Evolutionary conservation across 192 early-diverging fungal species (phyloP).

Genomic region (Kickxella alabastrina): DNA sequence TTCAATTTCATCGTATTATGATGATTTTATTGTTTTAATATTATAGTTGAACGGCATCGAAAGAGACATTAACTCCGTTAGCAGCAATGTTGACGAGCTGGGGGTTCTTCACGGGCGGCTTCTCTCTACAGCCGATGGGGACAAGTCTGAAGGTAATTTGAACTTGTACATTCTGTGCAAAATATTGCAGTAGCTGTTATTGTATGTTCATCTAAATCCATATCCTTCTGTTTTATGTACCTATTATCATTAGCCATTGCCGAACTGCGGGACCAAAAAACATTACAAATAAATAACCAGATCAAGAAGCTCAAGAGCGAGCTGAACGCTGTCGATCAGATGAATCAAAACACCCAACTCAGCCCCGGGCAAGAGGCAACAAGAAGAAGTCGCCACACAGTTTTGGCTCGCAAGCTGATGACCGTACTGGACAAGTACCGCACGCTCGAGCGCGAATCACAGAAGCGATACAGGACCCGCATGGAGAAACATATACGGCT

Average conservation of each 20-base stretch:
- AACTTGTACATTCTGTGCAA: too few species aligned
- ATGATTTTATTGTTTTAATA: neutral
- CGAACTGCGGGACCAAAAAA: slow-evolving; percentile 38
- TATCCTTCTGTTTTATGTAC: neutral
- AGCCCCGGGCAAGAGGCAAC: slow-evolving; percentile 42
- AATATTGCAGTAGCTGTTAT: too few species aligned
- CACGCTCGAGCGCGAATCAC: slow-evolving; percentile 38
- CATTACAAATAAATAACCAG: slow-evolving; percentile 34
- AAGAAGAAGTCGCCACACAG: slow-evolving; percentile 33
- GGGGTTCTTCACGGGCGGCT: slow-evolving; percentile 32
- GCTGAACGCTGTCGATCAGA: slow-evolving; percentile 38
- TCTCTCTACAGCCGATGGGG: slow-evolving; percentile 40
- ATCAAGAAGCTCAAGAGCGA: slow-evolving; percentile 37
- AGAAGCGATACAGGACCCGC: slow-evolving; percentile 36
- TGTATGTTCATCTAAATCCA: neutral
- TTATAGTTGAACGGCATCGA: slow-evolving; percentile 42
- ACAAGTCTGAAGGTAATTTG: slow-evolving; percentile 40
- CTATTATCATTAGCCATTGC: slow-evolving; percentile 22
- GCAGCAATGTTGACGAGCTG: slow-evolving; percentile 30
- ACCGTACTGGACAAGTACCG: slow-evolving; percentile 43
- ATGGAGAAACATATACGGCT: slow-evolving; percentile 51
- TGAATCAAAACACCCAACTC: slow-evolving; percentile 31
- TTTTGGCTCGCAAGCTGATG: slow-evolving; percentile 42
- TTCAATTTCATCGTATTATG: neutral
- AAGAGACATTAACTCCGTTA: slow-evolving; percentile 24